Evolutionary conservation across 495 filamentous ascomycete genomes (phyloP), one percentile per base, ranked within the genome.

Genomic region (Evernia prunastri): DNA sequence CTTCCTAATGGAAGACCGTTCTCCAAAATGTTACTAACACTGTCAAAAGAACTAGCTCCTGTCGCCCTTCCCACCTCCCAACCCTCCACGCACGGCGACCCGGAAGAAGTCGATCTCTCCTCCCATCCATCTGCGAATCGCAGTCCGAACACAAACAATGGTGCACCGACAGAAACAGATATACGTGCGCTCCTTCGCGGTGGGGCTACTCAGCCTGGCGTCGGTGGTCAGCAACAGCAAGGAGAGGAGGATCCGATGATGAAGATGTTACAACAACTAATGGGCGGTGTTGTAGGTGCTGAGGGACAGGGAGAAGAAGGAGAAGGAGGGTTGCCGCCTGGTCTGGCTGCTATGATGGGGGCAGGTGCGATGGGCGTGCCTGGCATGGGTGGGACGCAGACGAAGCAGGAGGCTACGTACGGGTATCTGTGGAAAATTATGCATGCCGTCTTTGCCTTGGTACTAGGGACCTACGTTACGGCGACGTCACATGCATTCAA

Each of bases 21-120:
- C 75, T 60, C 61, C 59, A 25, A 73, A 75, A 10, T 4, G 1
- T 17, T 15, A 9, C 47, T 51, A 7, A 51, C 3, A 27, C 25
- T 29, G 47, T 51, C 0, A 3, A 51, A 62, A 29, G 74, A 75
- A 13, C 72, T 70, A 47, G 76, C 76, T 20, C 71, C 77, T 35
- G 60, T 17, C 65, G 53, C 33, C 66, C 40, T 40, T 27, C 42
- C 65, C 58, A 17, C 56, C 49, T 15, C 36, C 45, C 61, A 40
- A 54, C 51, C 36, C 63, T 53, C 65, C 65, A 42, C 49, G 27
- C 79, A 63, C 61, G 80, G 71, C 56, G 89, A 92, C 68, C 89
- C 89, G 3, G 86, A 87, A 10, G 88, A 91, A 72, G 81, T 89
- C 35, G 87, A 90, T 71, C 89, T 91, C 68, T 86, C 83, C 73